These are phyloP conservation scores for Pseudozyma tsukubaensis DNA, from an alignment of 1,284 basidiomycete species.

Conservation along the genomic window DNA sequence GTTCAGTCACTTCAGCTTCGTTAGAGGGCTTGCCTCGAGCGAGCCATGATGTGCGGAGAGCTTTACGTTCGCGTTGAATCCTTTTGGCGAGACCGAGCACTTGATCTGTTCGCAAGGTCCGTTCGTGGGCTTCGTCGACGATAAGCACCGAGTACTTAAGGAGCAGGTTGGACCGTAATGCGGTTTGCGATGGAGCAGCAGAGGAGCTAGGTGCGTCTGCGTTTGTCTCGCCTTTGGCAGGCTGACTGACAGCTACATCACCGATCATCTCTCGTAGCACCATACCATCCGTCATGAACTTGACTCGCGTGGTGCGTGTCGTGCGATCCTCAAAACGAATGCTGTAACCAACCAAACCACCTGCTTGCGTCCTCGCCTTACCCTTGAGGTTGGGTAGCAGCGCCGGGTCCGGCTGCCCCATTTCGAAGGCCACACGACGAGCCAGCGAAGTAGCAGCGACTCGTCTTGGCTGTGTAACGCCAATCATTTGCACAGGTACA, in stretches of 20 bases:
- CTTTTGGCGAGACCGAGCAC: slow-evolving; percentile 88
- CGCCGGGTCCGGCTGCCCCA: slow-evolving; percentile 72
- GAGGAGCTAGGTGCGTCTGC: slow-evolving; percentile 1
- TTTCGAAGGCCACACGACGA: slow-evolving; percentile 85
- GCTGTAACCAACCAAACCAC: slow-evolving; percentile 83
- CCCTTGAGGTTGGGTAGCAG: slow-evolving; percentile 31
- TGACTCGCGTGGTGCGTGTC: slow-evolving; percentile 79
- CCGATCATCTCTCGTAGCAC: slow-evolving; percentile 87
- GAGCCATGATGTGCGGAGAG: slow-evolving; percentile 72
- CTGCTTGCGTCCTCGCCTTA: slow-evolving; percentile 28
- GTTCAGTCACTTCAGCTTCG: slow-evolving; percentile 66
- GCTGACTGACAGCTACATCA: slow-evolving; percentile 12
- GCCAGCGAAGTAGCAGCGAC: slow-evolving; percentile 95
- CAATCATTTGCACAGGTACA: slow-evolving; percentile 71
- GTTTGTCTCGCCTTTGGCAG: background rate
- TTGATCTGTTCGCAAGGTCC: slow-evolving; percentile 92
- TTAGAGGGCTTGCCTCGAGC: slow-evolving; percentile 58
- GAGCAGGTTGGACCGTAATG: slow-evolving; percentile 71
- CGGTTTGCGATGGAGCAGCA: background rate
- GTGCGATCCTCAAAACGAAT: slow-evolving; percentile 93
- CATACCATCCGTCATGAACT: slow-evolving; percentile 97
- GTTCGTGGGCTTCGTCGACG: slow-evolving; percentile 97
- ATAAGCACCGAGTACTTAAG: slow-evolving; percentile 88
- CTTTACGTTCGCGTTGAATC: slow-evolving; percentile 68
- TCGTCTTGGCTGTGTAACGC: slow-evolving; percentile 85